Conservation (phyloP, 2,329 filamentous ascomycete species). For the Aspergillus hiratsukae region DNA sequence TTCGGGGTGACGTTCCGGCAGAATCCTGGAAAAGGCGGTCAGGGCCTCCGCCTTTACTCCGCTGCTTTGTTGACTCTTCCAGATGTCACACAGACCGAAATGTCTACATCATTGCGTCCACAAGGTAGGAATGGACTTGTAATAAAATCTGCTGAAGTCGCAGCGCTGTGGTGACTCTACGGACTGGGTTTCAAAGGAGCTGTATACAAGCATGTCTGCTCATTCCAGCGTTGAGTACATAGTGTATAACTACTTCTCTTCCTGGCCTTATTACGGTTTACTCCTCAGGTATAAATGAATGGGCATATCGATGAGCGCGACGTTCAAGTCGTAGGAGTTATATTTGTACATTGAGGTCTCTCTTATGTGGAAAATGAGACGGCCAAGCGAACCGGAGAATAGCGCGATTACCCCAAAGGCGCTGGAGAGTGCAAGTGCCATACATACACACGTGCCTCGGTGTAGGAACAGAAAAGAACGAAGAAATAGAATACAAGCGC, state of each 20-base stretch:
- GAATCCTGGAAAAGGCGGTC: slow-evolving; percentile 6
- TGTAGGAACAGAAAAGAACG: slow-evolving; percentile 3
- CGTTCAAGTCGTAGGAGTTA: not conserved
- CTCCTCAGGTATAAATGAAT: not conserved
- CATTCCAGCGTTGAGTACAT: not conserved
- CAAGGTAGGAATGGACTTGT: not conserved
- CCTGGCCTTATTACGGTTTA: not conserved
- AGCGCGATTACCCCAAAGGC: not conserved
- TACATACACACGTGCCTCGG: slow-evolving; percentile 16
- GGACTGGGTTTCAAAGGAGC: not conserved
- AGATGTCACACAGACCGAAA: not conserved
- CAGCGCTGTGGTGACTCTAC: not conserved
- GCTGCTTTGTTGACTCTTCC: too few relatives aligned
- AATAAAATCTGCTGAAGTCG: not conserved
- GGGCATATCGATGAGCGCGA: not conserved
- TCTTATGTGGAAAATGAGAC: not conserved
- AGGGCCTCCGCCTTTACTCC: not conserved
- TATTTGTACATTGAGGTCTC: not conserved
- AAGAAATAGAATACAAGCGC: slow-evolving; percentile 14
- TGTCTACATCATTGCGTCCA: not conserved
- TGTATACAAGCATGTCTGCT: not conserved
- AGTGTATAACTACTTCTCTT: not conserved
- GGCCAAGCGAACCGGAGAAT: not conserved
- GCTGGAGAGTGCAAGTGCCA: slow-evolving; percentile 2
- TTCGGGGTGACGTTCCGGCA: slow-evolving; percentile 13